phyloP scores from a whole-genome alignment of 1,284 basidiomycete species.

The Papiliotrema fonsecae region DNA sequence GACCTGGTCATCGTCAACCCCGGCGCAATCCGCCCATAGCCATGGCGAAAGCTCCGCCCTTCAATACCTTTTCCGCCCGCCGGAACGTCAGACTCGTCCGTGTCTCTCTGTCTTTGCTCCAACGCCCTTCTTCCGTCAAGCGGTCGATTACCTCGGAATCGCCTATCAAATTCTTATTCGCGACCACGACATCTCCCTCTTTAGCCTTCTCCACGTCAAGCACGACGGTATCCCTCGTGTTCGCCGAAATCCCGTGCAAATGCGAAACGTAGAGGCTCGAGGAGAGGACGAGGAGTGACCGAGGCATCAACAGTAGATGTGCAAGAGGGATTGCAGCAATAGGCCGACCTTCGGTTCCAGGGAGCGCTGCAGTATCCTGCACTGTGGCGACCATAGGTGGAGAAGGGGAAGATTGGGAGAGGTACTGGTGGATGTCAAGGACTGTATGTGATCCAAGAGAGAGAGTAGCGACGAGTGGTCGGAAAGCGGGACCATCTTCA shows the following conservation, averaged over 20 bases:
- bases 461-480: slow-evolving; percentile 81
- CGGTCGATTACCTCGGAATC: slow-evolving; percentile 48
- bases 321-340: slow-evolving; percentile 64
- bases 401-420: slow-evolving; percentile 37
- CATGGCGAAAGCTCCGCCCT: slow-evolving; percentile 33
- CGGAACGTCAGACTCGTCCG: slow-evolving; percentile 83
- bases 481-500: slow-evolving; percentile 84
- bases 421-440: slow-evolving; percentile 77
- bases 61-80: slow-evolving; percentile 64
- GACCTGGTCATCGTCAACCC: no score
- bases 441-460: slow-evolving; percentile 78
- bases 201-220: slow-evolving; percentile 5
- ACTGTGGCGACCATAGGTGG: slow-evolving; percentile 37
- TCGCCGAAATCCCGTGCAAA: slow-evolving; percentile 67
- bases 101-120: slow-evolving; percentile 54
- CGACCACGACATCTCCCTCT: slow-evolving; percentile 49
- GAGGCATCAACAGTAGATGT: slow-evolving; percentile 72
- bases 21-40: slow-evolving; percentile 8
- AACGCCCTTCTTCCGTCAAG: slow-evolving; percentile 51
- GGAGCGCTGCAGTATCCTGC: not conserved
- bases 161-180: slow-evolving; percentile 56
- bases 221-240: slow-evolving; percentile 51
- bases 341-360: slow-evolving; percentile 48
- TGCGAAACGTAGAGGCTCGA: slow-evolving; percentile 62
- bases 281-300: slow-evolving; percentile 73